These are phyloP conservation scores for Citrus cavaleriei DNA, from an alignment of 345 rosid species.

Conservation along the genomic window DNA sequence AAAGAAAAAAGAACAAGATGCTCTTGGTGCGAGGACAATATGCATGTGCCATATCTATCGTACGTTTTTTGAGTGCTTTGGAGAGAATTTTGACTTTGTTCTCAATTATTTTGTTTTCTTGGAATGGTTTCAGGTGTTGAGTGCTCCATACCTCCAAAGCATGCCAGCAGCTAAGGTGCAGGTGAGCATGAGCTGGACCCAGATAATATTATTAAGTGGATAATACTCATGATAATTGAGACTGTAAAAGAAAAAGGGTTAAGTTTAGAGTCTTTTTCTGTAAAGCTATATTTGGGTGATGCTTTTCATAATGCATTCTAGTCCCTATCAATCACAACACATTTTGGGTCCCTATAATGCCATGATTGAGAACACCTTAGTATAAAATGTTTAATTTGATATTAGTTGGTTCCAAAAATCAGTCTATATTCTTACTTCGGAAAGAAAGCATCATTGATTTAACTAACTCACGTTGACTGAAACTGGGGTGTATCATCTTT, in stretches of 20 bases:
- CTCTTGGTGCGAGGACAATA: neutral
- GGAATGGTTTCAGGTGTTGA: conserved; percentile 66
- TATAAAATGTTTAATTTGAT: neutral
- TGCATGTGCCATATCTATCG: neutral
- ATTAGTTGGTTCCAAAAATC: neutral
- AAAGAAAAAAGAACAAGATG: neutral
- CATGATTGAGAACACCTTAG: neutral
- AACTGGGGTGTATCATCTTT: neutral
- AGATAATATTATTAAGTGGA: neutral
- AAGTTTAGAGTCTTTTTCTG: neutral
- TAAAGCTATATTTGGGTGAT: neutral
- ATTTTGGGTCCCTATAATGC: neutral
- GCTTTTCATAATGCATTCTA: neutral
- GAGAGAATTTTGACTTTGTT: conserved; percentile 4
- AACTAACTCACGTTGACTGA: neutral
- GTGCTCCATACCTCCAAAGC: conserved; percentile 89
- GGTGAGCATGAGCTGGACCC: conserved; percentile 36
- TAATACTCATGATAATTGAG: neutral
- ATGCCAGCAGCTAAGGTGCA: conserved; percentile 38
- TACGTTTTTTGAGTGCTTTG: neutral
- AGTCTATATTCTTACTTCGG: neutral
- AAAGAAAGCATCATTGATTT: neutral
- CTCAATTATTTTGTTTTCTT: conserved; percentile 7
- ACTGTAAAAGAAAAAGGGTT: neutral
- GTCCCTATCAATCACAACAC: neutral